These are phyloP conservation scores for Candida labiduridarum DNA, from an alignment of 1,139 yeast species.

Conservation along the genomic window DNA sequence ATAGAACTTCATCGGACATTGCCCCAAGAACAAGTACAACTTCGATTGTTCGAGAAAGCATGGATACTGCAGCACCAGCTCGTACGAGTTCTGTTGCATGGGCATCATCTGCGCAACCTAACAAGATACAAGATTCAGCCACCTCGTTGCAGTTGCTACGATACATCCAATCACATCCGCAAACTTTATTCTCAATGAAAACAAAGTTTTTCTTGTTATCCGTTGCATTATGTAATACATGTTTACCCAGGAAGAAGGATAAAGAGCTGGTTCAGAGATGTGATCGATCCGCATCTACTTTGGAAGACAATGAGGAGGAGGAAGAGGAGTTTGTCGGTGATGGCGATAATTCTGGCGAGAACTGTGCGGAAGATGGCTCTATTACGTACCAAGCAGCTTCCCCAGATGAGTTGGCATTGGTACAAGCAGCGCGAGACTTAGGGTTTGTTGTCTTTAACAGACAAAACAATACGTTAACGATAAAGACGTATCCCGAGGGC, in stretches of 20 bases:
- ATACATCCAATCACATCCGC: conserved; percentile 73
- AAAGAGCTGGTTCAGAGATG: neutral
- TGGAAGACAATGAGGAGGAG: conserved; percentile 17
- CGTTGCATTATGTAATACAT: conserved; percentile 86
- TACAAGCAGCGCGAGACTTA: conserved; percentile 91
- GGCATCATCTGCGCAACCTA: conserved; percentile 44
- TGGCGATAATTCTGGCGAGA: conserved; percentile 4
- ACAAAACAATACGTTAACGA: conserved; percentile 55
- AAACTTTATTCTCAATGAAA: conserved; percentile 66
- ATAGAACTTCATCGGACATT: conserved; percentile 4
- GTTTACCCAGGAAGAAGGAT: conserved; percentile 64
- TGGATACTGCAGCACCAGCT: conserved; percentile 18
- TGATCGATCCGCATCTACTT: conserved; percentile 14
- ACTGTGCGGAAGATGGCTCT: conserved; percentile 39
- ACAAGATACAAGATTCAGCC: conserved; percentile 27
- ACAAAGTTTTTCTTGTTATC: conserved; percentile 80
- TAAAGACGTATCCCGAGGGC: conserved; percentile 85
- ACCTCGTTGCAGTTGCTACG: conserved; percentile 59
- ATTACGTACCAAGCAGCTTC: conserved; percentile 90
- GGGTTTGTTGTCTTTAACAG: conserved; percentile 82
- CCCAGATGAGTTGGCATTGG: conserved; percentile 93
- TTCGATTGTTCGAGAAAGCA: conserved; percentile 34
- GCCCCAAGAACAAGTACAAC: conserved; percentile 32
- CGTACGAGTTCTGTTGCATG: conserved; percentile 28
- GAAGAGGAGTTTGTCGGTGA: conserved; percentile 8